Evolutionary conservation across 371 early-diverging fungal genomes (phyloP).

Genomic region (Polyrhizophydium stewartii): DNA sequence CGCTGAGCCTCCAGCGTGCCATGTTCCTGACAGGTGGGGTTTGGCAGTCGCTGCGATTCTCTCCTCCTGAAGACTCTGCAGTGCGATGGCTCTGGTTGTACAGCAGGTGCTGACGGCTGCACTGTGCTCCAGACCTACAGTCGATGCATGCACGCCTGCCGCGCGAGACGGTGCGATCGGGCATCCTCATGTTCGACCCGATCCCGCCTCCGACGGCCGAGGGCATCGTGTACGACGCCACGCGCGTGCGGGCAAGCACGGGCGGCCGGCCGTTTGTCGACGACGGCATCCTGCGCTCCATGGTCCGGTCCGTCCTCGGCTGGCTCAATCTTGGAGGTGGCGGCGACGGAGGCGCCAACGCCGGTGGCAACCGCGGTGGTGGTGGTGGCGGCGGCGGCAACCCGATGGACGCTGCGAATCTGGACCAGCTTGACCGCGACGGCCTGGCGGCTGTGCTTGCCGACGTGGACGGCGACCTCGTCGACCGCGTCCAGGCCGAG

Average conservation of each 20-base stretch:
- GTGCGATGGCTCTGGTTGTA: no score
- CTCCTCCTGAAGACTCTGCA: no score
- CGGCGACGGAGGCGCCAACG: background rate
- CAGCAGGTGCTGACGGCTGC: no score
- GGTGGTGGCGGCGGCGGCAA: background rate
- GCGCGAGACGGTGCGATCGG: conserved; percentile 22
- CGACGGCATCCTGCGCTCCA: no score
- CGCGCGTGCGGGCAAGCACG: background rate
- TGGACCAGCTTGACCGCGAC: no score
- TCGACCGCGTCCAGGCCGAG: no score
- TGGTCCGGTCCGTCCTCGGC: background rate
- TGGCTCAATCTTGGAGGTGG: background rate
- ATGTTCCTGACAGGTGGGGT: conserved; percentile 55
- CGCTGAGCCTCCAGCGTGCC: conserved; percentile 66
- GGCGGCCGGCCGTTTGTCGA: background rate
- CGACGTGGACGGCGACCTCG: no score
- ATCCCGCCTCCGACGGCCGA: conserved; percentile 63
- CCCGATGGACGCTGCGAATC: background rate
- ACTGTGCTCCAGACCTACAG: conserved; percentile 56
- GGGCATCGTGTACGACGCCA: conserved; percentile 8
- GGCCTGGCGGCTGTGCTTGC: no score
- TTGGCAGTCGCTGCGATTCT: no score
- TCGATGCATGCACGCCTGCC: conserved; percentile 41
- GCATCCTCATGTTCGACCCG: conserved; percentile 70
- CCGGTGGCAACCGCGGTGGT: background rate